Conservation (phyloP, 768 basidiomycete species). For the Bullera alba region DNA sequence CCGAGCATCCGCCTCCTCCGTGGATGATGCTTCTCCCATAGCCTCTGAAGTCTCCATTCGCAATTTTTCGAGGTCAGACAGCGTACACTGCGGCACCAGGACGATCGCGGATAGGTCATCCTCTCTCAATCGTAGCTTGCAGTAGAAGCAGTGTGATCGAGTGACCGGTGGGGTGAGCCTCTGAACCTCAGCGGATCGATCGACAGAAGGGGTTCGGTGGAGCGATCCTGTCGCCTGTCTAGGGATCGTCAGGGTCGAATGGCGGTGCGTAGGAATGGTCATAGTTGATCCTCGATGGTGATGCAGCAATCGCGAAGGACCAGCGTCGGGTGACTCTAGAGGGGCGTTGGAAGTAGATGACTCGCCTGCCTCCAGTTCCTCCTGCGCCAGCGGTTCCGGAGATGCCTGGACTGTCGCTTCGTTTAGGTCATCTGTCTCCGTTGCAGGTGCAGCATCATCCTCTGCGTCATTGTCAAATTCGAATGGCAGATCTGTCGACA, state of each 20-base stretch:
- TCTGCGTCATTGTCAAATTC: too few species aligned
- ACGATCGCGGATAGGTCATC: constrained; percentile 21
- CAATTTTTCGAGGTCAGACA: constrained; percentile 17
- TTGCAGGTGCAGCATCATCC: too few species aligned
- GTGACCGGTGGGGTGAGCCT: constrained; percentile 21
- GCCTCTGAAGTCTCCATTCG: constrained; percentile 17
- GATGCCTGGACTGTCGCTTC: too few species aligned
- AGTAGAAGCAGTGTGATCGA: constrained; percentile 40
- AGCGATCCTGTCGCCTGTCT: too few species aligned
- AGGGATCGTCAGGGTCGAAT: too few species aligned
- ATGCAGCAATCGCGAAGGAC: not conserved
- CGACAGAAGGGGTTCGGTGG: constrained; percentile 9
- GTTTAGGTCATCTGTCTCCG: too few species aligned
- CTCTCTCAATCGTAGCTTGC: constrained; percentile 28
- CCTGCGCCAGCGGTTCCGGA: too few species aligned
- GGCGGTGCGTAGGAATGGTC: too few species aligned
- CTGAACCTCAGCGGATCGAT: constrained; percentile 6
- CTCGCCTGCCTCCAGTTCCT: too few species aligned
- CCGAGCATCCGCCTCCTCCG: constrained; percentile 21
- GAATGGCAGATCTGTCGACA: too few species aligned
- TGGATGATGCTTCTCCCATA: constrained; percentile 19
- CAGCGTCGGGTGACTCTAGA: too few species aligned
- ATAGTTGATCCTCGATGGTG: not conserved
- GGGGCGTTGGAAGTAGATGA: too few species aligned
- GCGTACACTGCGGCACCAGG: constrained; percentile 31